These are phyloP conservation scores for Brasenia schreberi DNA, from an alignment of 164 flowering plant genomes.

Conservation along the genomic window DNA sequence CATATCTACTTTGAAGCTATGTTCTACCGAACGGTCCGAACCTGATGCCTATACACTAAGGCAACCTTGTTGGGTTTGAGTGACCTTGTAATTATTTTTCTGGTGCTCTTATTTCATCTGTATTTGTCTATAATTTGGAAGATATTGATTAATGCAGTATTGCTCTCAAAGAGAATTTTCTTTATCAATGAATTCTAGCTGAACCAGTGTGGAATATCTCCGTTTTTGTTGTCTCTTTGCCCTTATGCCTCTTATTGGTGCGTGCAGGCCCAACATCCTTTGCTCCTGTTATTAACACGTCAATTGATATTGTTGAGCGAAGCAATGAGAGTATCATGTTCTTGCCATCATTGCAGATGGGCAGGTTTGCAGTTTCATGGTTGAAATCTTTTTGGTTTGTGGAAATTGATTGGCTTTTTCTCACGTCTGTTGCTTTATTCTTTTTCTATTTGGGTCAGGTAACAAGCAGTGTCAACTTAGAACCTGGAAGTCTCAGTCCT, in stretches of 20 bases:
- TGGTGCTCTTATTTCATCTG: too few species aligned
- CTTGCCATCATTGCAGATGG: slow-evolving; percentile 93
- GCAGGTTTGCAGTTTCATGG: slow-evolving; percentile 31
- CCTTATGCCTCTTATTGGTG: neutral
- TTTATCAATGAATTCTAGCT: too few species aligned
- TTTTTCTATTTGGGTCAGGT: slow-evolving; percentile 27
- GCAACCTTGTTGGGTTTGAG: too few species aligned
- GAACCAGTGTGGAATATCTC: neutral
- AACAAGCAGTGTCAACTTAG: slow-evolving; percentile 33
- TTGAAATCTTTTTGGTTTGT: slow-evolving; percentile 1
- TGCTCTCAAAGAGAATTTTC: too few species aligned
- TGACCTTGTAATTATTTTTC: too few species aligned
- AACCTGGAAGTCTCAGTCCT: slow-evolving; percentile 51
- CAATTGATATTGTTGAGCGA: slow-evolving; percentile 69
- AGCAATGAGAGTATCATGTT: slow-evolving; percentile 66
- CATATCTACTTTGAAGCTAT: too few species aligned
- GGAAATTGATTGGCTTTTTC: neutral
- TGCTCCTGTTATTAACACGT: slow-evolving; percentile 70
- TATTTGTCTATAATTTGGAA: too few species aligned
- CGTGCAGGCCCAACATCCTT: slow-evolving; percentile 80
- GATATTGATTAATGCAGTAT: too few species aligned
- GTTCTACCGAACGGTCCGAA: too few species aligned
- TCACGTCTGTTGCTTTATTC: neutral
- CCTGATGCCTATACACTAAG: too few species aligned
- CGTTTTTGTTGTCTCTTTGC: neutral